Percentiles rank a stretch among this genome's conserved stretches.
phyloP scores from a whole-genome alignment of 2,329 filamentous ascomycete genomes.

The Didymella arachidicola region DNA sequence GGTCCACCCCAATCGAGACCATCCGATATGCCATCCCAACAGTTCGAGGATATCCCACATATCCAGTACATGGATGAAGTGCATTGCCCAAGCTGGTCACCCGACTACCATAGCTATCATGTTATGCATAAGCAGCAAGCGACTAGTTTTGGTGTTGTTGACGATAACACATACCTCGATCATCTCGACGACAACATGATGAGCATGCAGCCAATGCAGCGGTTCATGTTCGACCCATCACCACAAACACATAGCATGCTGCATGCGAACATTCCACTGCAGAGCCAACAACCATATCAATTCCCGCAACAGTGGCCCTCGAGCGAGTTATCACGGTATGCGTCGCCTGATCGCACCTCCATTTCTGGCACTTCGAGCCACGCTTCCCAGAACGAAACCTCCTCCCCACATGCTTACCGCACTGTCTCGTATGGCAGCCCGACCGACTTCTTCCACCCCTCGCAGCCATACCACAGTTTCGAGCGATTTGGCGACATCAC shows the following conservation, averaged over 20 bases:
- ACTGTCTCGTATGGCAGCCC: constrained; percentile 31
- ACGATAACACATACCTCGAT: constrained; percentile 31
- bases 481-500: constrained; percentile 27
- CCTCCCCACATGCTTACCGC: constrained; percentile 35
- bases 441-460: constrained; percentile 26
- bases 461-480: constrained; percentile 29
- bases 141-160: constrained; percentile 22
- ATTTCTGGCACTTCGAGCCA: constrained; percentile 44
- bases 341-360: constrained; percentile 47
- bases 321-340: constrained; percentile 32
- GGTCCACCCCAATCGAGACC: constrained; percentile 2
- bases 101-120: not conserved
- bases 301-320: constrained; percentile 37
- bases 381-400: constrained; percentile 41
- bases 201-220: constrained; percentile 44
- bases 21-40: constrained; percentile 29
- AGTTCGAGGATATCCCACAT: constrained; percentile 44
- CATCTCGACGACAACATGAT: constrained; percentile 30
- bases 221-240: constrained; percentile 44
- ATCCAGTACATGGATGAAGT: constrained; percentile 39
- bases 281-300: constrained; percentile 26
- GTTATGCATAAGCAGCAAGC: constrained; percentile 26
- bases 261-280: constrained; percentile 36
- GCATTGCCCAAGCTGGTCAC: constrained; percentile 23
- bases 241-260: constrained; percentile 40